phyloP scores from a whole-genome alignment of 768 basidiomycete species.

The Lentinula sp. region DNA sequence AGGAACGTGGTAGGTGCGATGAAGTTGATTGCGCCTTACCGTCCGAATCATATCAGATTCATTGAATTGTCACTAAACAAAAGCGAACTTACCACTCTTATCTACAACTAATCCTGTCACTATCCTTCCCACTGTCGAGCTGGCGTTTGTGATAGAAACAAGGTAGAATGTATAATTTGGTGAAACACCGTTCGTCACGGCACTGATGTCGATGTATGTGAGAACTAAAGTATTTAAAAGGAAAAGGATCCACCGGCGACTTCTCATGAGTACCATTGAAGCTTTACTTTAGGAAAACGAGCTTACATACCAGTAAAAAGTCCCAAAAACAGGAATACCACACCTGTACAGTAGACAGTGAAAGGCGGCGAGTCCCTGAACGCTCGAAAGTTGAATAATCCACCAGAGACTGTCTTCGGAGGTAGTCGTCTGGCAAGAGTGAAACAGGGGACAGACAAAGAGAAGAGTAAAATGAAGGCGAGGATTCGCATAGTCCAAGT shows the following conservation, averaged over 20 bases:
- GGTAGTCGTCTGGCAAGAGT: constrained; percentile 43
- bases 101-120: constrained; percentile 44
- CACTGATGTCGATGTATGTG: constrained; percentile 54
- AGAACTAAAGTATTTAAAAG: constrained; percentile 27
- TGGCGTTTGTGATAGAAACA: constrained; percentile 55
- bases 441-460: constrained; percentile 46
- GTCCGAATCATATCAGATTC: background rate
- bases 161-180: constrained; percentile 49
- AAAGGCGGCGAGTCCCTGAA: constrained; percentile 38
- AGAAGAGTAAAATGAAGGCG: constrained; percentile 46
- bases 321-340: constrained; percentile 48
- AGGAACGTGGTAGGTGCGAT: constrained; percentile 4
- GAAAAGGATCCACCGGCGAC: too few relatives aligned
- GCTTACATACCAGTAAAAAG: constrained; percentile 46
- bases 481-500: constrained; percentile 66
- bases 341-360: constrained; percentile 42
- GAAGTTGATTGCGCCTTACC: constrained; percentile 4
- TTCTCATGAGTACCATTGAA: too few relatives aligned
- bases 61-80: constrained; percentile 36
- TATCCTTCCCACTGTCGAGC: constrained; percentile 50
- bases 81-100: constrained; percentile 31
- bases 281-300: too few relatives aligned
- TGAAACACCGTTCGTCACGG: constrained; percentile 36
- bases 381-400: constrained; percentile 40
- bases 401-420: constrained; percentile 41